Base-by-base conservation (phyloP, 305 asterid genomes). In the Nicotiana rustica region DNA sequence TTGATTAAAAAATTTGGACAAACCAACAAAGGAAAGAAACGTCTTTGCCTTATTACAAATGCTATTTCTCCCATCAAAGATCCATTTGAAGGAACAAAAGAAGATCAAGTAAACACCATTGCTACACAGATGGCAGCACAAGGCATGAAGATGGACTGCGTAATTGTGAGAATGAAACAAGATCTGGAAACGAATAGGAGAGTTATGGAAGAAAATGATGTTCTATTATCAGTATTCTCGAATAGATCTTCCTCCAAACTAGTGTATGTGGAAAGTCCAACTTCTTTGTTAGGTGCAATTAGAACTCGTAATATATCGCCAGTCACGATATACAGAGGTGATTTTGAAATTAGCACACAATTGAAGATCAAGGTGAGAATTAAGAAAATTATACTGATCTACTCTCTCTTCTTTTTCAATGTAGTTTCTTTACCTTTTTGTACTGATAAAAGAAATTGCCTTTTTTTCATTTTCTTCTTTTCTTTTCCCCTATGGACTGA, bases 101-200 rank as follows among this genome's bases (percentile, higher is more conserved):
- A 93, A 89, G 98, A 93, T 84, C 98, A 96, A 89, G 96, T 96
- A 79, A 91, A 87, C 89, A 92, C 95, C 84, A 88, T 96, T 90
- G 97, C 97, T 77, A 83, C 86, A 65, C 98, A 94, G 91, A 91
- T 96, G 97, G 82, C 44, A 83, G 81, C 89, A 33, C 90, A 87
- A 88, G 96, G 98, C 88, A 91, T 96, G 95, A 96, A 91, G 92
- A 93, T 96, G 97, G 98, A 96, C 67, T 93, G 96, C 73, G 61
- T 96, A 67, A 83, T 94, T 84, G 83, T 87, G 76, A 90, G 98
- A 85, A 44, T 79, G 62, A 83, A 86, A 29, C 90, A 86, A 66
- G 86, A 85, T 70, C 70, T 68, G 82, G 86, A 85, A 83, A 83
- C 84, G 78, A 82, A 86, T 75, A 87, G 85, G 87, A 83, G 84